A percentile compares a stretch with the other conserved stretches of the same genome.
These are phyloP conservation scores for Tetrapisispora phaffii DNA, from an alignment of 805 yeast species.

Conservation along the genomic window DNA sequence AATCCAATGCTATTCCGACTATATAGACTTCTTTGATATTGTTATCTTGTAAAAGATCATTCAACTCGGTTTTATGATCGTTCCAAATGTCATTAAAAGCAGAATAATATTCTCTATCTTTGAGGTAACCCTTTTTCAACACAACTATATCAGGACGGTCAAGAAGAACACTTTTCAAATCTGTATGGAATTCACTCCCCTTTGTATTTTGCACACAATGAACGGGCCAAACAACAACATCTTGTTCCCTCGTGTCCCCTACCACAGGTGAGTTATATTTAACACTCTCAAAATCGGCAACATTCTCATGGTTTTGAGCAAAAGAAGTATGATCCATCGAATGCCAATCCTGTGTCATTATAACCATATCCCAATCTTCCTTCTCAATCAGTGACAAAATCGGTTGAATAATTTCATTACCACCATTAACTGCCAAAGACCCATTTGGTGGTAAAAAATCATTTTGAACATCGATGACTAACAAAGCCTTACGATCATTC, in stretches of 20 bases:
- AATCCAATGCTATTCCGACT: conserved; percentile 82
- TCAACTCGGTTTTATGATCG: conserved; percentile 57
- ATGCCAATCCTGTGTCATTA: conserved; percentile 86
- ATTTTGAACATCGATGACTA: conserved; percentile 74
- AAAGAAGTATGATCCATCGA: conserved; percentile 71
- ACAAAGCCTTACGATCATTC: conserved; percentile 37
- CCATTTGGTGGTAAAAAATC: conserved; percentile 80
- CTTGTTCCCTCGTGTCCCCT: conserved; percentile 29
- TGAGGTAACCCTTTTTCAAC: conserved; percentile 61
- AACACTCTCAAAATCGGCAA: conserved; percentile 42
- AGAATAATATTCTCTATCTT: conserved; percentile 77
- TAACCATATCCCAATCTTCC: conserved; percentile 50
- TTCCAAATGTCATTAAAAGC: conserved; percentile 79
- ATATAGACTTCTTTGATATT: conserved; percentile 52
- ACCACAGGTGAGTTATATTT: conserved; percentile 34
- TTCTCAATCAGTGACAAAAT: conserved; percentile 36
- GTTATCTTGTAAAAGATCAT: conserved; percentile 35
- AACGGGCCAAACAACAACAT: conserved; percentile 68
- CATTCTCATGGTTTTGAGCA: conserved; percentile 56
- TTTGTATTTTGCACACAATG: conserved; percentile 69
- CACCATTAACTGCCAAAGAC: conserved; percentile 60
- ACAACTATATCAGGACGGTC: conserved; percentile 27
- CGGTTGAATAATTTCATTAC: conserved; percentile 45
- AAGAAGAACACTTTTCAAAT: conserved; percentile 5
- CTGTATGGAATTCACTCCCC: conserved; percentile 49